Percentiles rank a stretch among this genome's conserved stretches.
These are phyloP conservation scores for Kuraishia molischiana DNA, from an alignment of 805 yeast species.

Conservation along the genomic window DNA sequence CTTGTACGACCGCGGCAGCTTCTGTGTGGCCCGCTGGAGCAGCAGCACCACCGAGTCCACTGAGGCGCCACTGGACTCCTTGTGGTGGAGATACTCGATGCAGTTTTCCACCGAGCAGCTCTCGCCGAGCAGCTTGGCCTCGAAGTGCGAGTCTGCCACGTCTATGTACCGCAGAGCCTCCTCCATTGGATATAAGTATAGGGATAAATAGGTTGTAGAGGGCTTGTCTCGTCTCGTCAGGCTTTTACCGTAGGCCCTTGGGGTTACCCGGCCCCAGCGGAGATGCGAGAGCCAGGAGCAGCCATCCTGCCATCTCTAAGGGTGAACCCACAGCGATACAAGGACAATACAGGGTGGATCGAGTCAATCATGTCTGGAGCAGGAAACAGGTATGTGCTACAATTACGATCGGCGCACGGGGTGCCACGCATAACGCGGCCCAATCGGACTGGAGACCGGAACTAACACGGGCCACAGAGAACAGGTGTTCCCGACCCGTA, in stretches of 20 bases:
- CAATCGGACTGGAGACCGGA: no score
- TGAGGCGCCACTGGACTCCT: constrained; percentile 9
- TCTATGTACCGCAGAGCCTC: constrained; percentile 1
- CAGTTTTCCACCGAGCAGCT: constrained; percentile 28
- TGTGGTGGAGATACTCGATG: constrained; percentile 32
- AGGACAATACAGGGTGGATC: no score
- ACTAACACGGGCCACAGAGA: no score
- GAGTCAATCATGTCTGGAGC: constrained; percentile 50
- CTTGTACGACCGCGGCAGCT: constrained; percentile 34
- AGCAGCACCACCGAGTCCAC: constrained; percentile 25
- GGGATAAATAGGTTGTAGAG: no score
- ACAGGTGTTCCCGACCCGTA: constrained; percentile 94
- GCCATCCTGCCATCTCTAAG: no score
- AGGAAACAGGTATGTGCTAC: constrained; percentile 38
- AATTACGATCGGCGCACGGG: no score
- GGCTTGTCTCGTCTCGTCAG: not conserved
- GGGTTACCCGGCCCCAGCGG: not conserved
- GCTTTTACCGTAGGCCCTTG: not conserved
- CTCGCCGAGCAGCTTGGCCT: constrained; percentile 23
- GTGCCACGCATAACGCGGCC: no score
- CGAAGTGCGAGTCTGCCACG: constrained; percentile 24
- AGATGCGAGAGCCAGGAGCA: no score
- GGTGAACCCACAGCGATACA: no score
- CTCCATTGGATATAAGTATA: no score
- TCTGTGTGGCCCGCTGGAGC: constrained; percentile 38